A percentile compares a stretch with the other conserved stretches of the same genome.
Evolutionary conservation across 805 yeast species (phyloP).

Genomic region (Wickerhamomyces queroliae): DNA sequence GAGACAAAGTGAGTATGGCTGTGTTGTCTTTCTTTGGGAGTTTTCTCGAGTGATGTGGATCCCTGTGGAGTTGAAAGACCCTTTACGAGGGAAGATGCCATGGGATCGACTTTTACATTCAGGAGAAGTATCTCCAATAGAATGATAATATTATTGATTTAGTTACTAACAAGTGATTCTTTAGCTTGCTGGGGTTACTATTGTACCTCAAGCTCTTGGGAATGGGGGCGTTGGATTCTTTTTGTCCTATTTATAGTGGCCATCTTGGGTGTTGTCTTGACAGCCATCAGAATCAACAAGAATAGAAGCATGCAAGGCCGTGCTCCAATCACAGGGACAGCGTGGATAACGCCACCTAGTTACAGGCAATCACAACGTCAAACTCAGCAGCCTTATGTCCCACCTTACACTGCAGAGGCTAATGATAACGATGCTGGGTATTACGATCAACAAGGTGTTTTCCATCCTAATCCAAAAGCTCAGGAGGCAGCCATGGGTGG

Average conservation of each 20-base stretch:
- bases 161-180: neutral
- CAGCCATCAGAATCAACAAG: constrained; percentile 50
- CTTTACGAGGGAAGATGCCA: no score
- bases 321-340: constrained; percentile 66
- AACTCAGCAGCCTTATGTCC: constrained; percentile 49
- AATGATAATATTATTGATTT: no score
- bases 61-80: neutral
- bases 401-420: constrained; percentile 61
- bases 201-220: constrained; percentile 12
- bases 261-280: constrained; percentile 38
- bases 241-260: constrained; percentile 55
- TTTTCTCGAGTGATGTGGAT: neutral
- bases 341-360: constrained; percentile 86
- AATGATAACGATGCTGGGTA: constrained; percentile 76
- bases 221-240: constrained; percentile 29
- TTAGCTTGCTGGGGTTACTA: constrained; percentile 14
- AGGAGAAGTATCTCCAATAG: no score
- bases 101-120: no score
- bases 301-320: constrained; percentile 38
- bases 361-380: constrained; percentile 32
- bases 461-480: constrained; percentile 30
- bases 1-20: neutral
- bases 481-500: constrained; percentile 13
- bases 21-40: no score
- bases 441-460: constrained; percentile 18